Evolutionary conservation across 106 monocot species (phyloP).

Genomic region (Phalaenopsis aphrodite): DNA sequence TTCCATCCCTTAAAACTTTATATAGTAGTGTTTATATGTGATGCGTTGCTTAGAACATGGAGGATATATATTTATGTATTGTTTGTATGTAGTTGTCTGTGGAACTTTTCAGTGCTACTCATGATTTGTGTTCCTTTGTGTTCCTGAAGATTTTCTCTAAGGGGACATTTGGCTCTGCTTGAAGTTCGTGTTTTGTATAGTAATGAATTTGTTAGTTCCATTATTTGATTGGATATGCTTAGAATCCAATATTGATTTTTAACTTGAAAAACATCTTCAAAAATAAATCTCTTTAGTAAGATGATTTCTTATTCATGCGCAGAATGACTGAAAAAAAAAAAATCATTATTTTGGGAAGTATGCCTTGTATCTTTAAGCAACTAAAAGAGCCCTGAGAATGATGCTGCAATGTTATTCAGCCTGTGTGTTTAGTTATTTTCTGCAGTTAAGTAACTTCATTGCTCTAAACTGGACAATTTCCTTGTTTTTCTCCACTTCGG

Average conservation of each 20-base stretch:
- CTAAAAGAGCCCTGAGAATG: background rate
- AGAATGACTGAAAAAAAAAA: too few species aligned
- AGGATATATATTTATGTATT: background rate
- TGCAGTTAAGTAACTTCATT: background rate
- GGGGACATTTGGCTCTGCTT: background rate
- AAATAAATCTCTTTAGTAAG: too few species aligned
- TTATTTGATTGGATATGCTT: background rate
- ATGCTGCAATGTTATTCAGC: background rate
- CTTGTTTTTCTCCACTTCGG: background rate
- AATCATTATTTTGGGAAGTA: background rate
- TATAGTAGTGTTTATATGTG: slow-evolving; percentile 1
- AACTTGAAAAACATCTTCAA: too few species aligned
- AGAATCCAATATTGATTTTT: too few species aligned
- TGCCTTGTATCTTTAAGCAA: background rate
- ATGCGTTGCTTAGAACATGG: background rate
- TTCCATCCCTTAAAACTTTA: slow-evolving; percentile 1
- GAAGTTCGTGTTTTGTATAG: background rate
- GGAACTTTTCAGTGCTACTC: background rate
- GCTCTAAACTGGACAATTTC: background rate
- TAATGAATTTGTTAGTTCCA: background rate
- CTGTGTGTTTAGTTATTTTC: background rate
- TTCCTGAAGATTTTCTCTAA: background rate
- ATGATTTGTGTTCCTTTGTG: slow-evolving; percentile 3
- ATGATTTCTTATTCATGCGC: too few species aligned
- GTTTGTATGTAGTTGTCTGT: background rate